These are phyloP conservation scores for Phoenix roebelenii DNA, from an alignment of 176 grass and related monocot species.

Conservation along the genomic window DNA sequence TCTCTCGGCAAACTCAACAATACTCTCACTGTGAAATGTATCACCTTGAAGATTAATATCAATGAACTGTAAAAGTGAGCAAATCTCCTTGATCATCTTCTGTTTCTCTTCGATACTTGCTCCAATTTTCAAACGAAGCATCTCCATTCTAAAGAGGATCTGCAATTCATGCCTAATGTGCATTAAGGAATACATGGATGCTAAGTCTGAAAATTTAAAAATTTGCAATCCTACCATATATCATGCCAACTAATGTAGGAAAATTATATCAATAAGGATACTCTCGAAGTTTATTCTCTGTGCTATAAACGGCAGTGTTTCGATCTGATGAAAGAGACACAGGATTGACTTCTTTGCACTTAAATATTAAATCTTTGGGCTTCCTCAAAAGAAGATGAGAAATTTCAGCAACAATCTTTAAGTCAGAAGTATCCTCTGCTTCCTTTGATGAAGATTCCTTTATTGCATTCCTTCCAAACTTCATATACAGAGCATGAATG, in stretches of 20 bases:
- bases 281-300: constrained; percentile 75
- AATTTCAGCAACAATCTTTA: constrained; percentile 39
- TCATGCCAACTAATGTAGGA: background rate
- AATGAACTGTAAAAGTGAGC: constrained; percentile 79
- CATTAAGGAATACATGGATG: constrained; percentile 42
- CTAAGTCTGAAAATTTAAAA: background rate
- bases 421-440: constrained; percentile 27
- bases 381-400: constrained; percentile 61
- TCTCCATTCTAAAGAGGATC: constrained; percentile 91
- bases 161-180: constrained; percentile 72
- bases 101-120: constrained; percentile 63
- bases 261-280: constrained; percentile 51
- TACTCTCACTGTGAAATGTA: constrained; percentile 46
- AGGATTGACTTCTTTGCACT: constrained; percentile 43
- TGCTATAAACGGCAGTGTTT: constrained; percentile 21
- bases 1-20: constrained; percentile 81
- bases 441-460: constrained; percentile 25
- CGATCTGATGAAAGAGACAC: constrained; percentile 18
- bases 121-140: constrained; percentile 51
- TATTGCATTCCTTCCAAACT: constrained; percentile 30
- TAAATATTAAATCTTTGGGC: constrained; percentile 64
- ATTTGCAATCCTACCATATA: background rate
- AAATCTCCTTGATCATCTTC: constrained; percentile 90
- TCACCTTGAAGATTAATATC: constrained; percentile 81
- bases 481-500: constrained; percentile 44